Conservation (phyloP, 2,329 filamentous ascomycete genomes). For the Xylaria sp. region DNA sequence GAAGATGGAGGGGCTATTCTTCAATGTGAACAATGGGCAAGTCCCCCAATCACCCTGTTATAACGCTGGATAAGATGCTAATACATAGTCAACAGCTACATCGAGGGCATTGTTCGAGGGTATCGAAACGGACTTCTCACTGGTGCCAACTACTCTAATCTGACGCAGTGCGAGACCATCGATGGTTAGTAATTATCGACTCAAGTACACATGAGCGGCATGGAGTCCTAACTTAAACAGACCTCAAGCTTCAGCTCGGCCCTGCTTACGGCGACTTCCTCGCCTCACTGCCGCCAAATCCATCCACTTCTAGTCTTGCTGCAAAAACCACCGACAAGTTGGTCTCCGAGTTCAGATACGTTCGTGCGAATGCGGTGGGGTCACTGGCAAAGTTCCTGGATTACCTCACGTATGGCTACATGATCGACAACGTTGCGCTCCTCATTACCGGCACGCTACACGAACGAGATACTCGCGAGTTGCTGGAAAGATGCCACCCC, state of each 20-base stretch:
- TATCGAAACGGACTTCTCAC: constrained; percentile 96
- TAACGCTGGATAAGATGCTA: constrained; percentile 32
- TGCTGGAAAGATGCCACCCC: constrained; percentile 94
- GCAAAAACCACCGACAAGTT: constrained; percentile 98
- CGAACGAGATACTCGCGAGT: constrained; percentile 94
- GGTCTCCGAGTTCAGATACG: constrained; percentile 95
- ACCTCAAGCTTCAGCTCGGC: constrained; percentile 96
- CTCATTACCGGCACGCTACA: constrained; percentile 98
- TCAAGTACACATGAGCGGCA: not conserved
- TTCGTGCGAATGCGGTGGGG: constrained; percentile 92
- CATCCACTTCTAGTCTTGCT: constrained; percentile 93
- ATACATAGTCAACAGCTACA: constrained; percentile 71
- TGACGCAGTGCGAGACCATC: constrained; percentile 97
- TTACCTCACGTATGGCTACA: constrained; percentile 98
- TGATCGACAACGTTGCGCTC: constrained; percentile 99
- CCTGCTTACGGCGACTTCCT: constrained; percentile 98
- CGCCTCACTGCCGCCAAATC: constrained; percentile 90
- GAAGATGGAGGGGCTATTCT: constrained; percentile 90
- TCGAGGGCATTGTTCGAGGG: constrained; percentile 96
- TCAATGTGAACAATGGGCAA: constrained; percentile 93
- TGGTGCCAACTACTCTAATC: constrained; percentile 88
- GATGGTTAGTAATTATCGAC: constrained; percentile 71
- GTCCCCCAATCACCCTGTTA: constrained; percentile 42
- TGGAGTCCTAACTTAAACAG: constrained; percentile 57
- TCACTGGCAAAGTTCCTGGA: constrained; percentile 96